Percentiles rank a stretch among this genome's conserved stretches.
Evolutionary conservation across 2,329 filamentous ascomycete genomes (phyloP).

Genomic region (Verticillium nonalfalfae): DNA sequence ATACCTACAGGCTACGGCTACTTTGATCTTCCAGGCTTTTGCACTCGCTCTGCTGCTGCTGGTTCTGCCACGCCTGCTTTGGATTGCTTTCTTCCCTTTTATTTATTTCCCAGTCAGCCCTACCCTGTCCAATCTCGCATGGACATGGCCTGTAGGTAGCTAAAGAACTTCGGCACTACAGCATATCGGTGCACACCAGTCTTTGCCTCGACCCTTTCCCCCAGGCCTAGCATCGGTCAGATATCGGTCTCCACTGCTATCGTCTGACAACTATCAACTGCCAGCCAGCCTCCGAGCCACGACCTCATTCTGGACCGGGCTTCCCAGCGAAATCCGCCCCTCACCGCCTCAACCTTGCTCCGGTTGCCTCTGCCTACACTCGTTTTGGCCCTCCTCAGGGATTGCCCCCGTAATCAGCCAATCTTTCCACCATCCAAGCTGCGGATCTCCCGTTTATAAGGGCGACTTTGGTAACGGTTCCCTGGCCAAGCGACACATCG

Average conservation of each 20-base stretch:
- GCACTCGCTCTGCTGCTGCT: slow-evolving; percentile 2
- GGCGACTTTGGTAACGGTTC: neutral
- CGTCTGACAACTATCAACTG: neutral
- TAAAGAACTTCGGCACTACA: neutral
- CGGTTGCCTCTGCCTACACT: slow-evolving; percentile 5
- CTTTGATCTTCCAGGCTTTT: neutral
- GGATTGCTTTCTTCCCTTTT: neutral
- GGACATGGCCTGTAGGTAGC: neutral
- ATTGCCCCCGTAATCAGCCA: slow-evolving; percentile 7
- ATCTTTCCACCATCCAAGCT: neutral
- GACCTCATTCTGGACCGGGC: slow-evolving; percentile 7
- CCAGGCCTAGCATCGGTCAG: neutral
- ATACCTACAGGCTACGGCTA: slow-evolving; percentile 5
- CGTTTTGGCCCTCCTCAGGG: slow-evolving; percentile 8
- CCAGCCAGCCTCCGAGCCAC: neutral
- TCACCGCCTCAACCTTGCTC: slow-evolving; percentile 4
- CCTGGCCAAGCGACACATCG: slow-evolving; percentile 1
- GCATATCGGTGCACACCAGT: neutral
- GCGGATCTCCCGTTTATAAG: slow-evolving; percentile 1
- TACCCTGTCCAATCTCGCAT: neutral
- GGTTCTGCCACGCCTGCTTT: neutral
- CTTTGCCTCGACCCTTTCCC: neutral
- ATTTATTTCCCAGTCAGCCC: neutral
- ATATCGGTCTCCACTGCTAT: neutral
- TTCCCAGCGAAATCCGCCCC: slow-evolving; percentile 1